phyloP scores from a whole-genome alignment of 768 basidiomycete species.

The Serendipita indica region DNA sequence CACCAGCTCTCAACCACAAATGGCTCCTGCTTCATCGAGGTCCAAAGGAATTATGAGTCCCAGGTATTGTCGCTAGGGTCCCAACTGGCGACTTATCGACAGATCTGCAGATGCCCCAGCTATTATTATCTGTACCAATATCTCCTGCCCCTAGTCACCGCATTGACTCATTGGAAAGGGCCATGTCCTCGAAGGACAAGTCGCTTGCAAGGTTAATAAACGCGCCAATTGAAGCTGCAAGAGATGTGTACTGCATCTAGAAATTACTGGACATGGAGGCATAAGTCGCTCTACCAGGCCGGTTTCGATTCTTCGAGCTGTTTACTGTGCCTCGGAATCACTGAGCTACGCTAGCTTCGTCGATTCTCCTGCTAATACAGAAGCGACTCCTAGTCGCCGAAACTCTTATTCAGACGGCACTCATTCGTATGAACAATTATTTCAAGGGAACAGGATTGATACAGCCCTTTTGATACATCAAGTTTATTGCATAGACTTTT shows the following conservation, averaged over 20 bases:
- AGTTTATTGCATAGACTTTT: too few relatives aligned
- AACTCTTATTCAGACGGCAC: too few relatives aligned
- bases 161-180: slow-evolving; percentile 76
- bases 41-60: too few relatives aligned
- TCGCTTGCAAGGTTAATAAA: slow-evolving; percentile 50
- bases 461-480: too few relatives aligned
- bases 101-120: slow-evolving; percentile 29
- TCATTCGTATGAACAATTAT: too few relatives aligned
- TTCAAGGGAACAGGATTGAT: too few relatives aligned
- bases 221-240: slow-evolving; percentile 58
- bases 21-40: too few relatives aligned
- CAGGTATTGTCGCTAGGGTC: too few relatives aligned
- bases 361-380: too few relatives aligned
- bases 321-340: slow-evolving; percentile 64
- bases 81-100: slow-evolving; percentile 72
- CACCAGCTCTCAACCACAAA: too few relatives aligned
- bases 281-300: slow-evolving; percentile 34
- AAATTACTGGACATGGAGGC: slow-evolving; percentile 47
- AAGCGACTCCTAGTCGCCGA: too few relatives aligned
- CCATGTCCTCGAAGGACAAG: slow-evolving; percentile 46
- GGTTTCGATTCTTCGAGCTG: slow-evolving; percentile 47
- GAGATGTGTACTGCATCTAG: slow-evolving; percentile 69
- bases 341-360: slow-evolving; percentile 44
- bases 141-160: slow-evolving; percentile 44
- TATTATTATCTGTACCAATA: slow-evolving; percentile 27